Base-by-base conservation (phyloP, 306 rosid genomes). In the Ormosia emarginata region DNA sequence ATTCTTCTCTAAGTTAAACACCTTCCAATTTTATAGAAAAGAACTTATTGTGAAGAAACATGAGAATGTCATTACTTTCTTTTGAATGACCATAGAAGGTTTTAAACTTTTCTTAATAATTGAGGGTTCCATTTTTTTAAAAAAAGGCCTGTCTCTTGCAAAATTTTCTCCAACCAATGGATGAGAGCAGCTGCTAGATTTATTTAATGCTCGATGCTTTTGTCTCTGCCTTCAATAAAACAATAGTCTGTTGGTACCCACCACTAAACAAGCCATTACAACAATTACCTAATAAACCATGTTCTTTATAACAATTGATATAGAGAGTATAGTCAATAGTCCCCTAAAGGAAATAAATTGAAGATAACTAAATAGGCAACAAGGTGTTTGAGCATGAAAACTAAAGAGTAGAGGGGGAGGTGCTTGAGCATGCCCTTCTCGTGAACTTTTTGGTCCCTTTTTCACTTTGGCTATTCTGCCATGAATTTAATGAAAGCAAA, bases 401-500 rank as follows among this genome's bases (percentile, higher is more conserved):
- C 30, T 41, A 11, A 77, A 14, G 8, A 32, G 7, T n/a, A 12
- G 36, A 63, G 65, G 46, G 29, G 40, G 62, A 71, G 50, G 41
- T 66, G 61, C 43, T 37, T 8, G 79, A 81, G 67, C 71, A 64
- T 32, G 75, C 39, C 15, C 53, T 65, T 55, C 85, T 73, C 72
- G 81, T 84, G 81, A 73, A 46, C 43, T 18, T 15, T 14, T 40
- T 56, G 46, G 47, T 34, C 2, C 46, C 50, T 15, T 52, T 74
- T 32, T 44, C 17, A n/a, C 67, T 46, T 75, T 82, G 62, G 55
- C 52, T 11, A 53, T 12, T 43, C 34, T 55, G 30, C 17, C 29
- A 65, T 55, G 59, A n/a, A 49, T 52, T 84, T 55, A 74, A 75
- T 72, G 73, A 70, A 83, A 86, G 87, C 62, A 83, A 86, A 86